Percentiles rank a stretch among this genome's conserved stretches.
phyloP scores from a whole-genome alignment of 2,329 filamentous ascomycete species.

The Microcyclospora pomicola region DNA sequence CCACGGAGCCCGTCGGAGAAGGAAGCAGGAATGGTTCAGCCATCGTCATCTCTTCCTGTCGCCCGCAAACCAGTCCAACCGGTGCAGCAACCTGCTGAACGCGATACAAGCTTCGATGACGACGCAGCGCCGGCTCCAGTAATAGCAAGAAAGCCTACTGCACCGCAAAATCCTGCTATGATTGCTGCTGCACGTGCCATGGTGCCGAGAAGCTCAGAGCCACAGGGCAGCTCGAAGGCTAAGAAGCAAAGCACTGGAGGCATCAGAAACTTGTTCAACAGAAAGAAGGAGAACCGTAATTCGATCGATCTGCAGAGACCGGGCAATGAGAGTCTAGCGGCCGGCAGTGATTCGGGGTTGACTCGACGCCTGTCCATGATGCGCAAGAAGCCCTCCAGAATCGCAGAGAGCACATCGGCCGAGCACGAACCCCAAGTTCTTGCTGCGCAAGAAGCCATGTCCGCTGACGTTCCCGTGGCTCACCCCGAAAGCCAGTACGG shows the following conservation, averaged over 20 bases:
- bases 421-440: background rate
- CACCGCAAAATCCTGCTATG: conserved; percentile 16
- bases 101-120: too few species aligned
- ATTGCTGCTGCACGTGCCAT: conserved; percentile 20
- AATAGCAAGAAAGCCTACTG: background rate
- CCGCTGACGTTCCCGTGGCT: conserved; percentile 5
- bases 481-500: background rate
- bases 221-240: conserved; percentile 18
- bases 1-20: too few species aligned
- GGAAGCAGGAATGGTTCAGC: too few species aligned
- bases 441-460: conserved; percentile 11
- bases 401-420: background rate
- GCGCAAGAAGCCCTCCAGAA: conserved; percentile 21
- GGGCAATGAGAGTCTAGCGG: conserved; percentile 11
- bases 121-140: too few species aligned
- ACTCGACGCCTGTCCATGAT: conserved; percentile 29
- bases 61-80: background rate
- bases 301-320: conserved; percentile 38
- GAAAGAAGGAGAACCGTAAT: conserved; percentile 40
- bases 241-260: conserved; percentile 25
- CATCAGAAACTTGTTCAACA: conserved; percentile 52
- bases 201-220: conserved; percentile 9
- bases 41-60: background rate
- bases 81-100: too few species aligned
- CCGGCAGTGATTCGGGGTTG: conserved; percentile 20